Evolutionary conservation across 2,329 filamentous ascomycete genomes (phyloP).

Genomic region (Pseudocercospora vitis): DNA sequence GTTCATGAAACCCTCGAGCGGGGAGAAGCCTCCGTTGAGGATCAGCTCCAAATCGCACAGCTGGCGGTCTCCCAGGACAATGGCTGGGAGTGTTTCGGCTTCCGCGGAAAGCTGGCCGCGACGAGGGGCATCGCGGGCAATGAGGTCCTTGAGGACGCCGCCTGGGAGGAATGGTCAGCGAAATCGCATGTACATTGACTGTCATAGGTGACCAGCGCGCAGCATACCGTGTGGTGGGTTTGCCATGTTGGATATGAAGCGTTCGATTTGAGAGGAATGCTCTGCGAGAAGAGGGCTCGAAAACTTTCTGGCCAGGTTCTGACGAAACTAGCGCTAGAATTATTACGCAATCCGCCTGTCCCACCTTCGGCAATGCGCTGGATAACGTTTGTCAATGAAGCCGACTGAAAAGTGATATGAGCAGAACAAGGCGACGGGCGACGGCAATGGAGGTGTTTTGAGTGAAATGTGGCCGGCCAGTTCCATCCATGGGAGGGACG

Average conservation of each 20-base stretch:
- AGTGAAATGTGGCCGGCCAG: no score
- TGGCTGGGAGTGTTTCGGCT: slow-evolving; percentile 80
- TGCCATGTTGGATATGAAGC: slow-evolving; percentile 42
- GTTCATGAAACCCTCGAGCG: slow-evolving; percentile 96
- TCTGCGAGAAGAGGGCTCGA: not conserved
- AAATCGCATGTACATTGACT: no score
- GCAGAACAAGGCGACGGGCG: no score
- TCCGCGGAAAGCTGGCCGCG: slow-evolving; percentile 77
- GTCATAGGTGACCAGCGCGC: not conserved
- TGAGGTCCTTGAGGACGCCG: slow-evolving; percentile 95
- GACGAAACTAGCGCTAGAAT: not conserved
- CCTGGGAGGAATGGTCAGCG: slow-evolving; percentile 50
- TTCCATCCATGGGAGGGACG: not conserved
- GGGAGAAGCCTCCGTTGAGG: slow-evolving; percentile 96
- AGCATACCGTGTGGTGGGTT: slow-evolving; percentile 52
- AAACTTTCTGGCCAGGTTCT: not conserved
- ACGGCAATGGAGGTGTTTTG: no score
- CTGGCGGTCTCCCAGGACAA: slow-evolving; percentile 87
- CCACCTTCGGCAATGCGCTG: not conserved
- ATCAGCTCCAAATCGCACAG: slow-evolving; percentile 97
- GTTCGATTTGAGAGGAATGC: not conserved
- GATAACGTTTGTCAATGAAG: not conserved
- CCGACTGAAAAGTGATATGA: not conserved
- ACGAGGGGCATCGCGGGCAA: slow-evolving; percentile 85
- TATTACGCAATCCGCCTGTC: not conserved